These are phyloP conservation scores for Laburnicola sp. DNA, from an alignment of 2,329 filamentous ascomycete species.

Conservation along the genomic window DNA sequence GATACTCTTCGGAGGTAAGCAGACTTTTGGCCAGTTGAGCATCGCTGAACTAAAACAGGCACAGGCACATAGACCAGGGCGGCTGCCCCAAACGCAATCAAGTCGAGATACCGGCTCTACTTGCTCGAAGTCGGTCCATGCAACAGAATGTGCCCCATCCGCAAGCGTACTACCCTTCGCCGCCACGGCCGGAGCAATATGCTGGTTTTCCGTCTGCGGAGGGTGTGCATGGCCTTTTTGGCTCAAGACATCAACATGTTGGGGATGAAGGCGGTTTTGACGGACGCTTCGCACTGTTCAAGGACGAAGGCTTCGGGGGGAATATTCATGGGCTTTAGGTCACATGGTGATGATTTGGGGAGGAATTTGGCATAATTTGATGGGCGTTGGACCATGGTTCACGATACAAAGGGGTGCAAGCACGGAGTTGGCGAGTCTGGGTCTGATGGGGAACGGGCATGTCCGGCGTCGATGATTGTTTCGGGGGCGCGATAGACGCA, in stretches of 20 bases:
- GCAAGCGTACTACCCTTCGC: conserved; percentile 18
- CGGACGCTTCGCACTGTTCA: conserved; percentile 15
- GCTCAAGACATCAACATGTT: neutral
- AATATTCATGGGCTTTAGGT: conserved; percentile 14
- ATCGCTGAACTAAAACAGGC: conserved; percentile 20
- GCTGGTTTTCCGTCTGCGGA: conserved; percentile 6
- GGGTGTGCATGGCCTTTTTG: neutral
- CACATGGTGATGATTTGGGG: neutral
- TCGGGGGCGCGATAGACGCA: conserved; percentile 15
- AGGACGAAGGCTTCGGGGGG: conserved; percentile 17
- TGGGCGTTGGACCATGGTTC: neutral
- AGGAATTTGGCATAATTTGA: neutral
- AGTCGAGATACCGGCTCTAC: conserved; percentile 17
- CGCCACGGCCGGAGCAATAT: conserved; percentile 21
- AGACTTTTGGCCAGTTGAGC: neutral
- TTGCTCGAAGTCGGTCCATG: conserved; percentile 22
- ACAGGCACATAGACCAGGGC: conserved; percentile 71
- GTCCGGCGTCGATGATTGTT: conserved; percentile 14
- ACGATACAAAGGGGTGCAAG: conserved; percentile 5
- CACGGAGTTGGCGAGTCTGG: conserved; percentile 11
- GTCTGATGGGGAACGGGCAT: conserved; percentile 16
- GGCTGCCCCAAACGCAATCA: conserved; percentile 66
- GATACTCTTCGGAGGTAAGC: conserved; percentile 78
- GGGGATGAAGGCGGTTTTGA: conserved; percentile 1
- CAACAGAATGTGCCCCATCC: conserved; percentile 5